Conservation (phyloP, 805 yeast genomes). For the Metahyphopichia silvanorum region DNA sequence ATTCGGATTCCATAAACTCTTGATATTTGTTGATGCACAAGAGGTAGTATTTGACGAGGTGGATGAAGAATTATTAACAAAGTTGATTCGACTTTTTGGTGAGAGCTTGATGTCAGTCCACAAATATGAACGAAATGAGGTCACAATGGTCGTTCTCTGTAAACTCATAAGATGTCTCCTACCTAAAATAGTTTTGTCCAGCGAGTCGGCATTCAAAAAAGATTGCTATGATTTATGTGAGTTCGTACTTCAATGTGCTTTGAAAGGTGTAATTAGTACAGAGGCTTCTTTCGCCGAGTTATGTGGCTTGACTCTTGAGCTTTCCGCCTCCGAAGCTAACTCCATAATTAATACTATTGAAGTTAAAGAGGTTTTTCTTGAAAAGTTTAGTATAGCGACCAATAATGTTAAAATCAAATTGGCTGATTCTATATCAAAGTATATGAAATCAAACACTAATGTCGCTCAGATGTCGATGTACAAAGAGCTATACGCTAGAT, state of each 20-base stretch:
- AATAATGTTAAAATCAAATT: slow-evolving; percentile 18
- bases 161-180: slow-evolving; percentile 22
- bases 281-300: slow-evolving; percentile 27
- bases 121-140: slow-evolving; percentile 37
- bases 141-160: slow-evolving; percentile 31
- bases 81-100: slow-evolving; percentile 26
- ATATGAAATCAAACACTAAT: slow-evolving; percentile 5
- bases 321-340: slow-evolving; percentile 24
- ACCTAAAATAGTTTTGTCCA: slow-evolving; percentile 20
- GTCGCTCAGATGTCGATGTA: slow-evolving; percentile 24
- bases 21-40: slow-evolving; percentile 1
- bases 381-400: slow-evolving; percentile 4
- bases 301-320: slow-evolving; percentile 26
- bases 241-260: slow-evolving; percentile 42
- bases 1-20: slow-evolving; percentile 3
- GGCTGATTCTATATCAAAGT: slow-evolving; percentile 10
- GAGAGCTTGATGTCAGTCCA: slow-evolving; percentile 25
- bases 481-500: slow-evolving; percentile 21
- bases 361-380: slow-evolving; percentile 4
- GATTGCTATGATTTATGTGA: slow-evolving; percentile 48
- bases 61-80: slow-evolving; percentile 5
- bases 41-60: neutral
- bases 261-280: slow-evolving; percentile 39
- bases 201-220: slow-evolving; percentile 21
- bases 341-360: slow-evolving; percentile 16